These are phyloP conservation scores for Tolypocladium ovalisporum DNA, from an alignment of 2,329 filamentous ascomycete species.

Conservation along the genomic window DNA sequence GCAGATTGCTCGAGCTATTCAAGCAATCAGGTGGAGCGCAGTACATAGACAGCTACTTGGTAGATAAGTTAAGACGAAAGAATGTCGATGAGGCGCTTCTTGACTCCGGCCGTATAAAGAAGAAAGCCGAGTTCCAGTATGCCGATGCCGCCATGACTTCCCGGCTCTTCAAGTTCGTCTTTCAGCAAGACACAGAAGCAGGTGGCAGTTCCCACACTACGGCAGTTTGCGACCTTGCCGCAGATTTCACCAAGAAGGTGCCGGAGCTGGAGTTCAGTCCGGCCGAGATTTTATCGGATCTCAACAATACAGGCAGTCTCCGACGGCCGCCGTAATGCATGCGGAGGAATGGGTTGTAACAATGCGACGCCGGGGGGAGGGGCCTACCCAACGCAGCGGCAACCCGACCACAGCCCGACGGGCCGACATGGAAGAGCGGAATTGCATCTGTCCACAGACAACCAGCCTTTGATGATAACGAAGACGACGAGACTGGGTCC, in stretches of 20 bases:
- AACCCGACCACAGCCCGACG: too few species aligned
- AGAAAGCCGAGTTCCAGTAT: conserved; percentile 32
- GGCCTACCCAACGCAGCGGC: too few species aligned
- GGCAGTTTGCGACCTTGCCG: neutral
- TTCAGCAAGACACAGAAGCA: neutral
- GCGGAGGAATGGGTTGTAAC: neutral
- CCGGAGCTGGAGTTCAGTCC: conserved; percentile 36
- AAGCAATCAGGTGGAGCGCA: too few species aligned
- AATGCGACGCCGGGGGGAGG: too few species aligned
- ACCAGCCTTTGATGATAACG: too few species aligned
- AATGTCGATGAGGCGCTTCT: conserved; percentile 11
- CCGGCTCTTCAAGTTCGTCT: neutral
- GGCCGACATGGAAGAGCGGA: too few species aligned
- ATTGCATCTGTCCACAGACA: too few species aligned
- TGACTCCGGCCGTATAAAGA: conserved; percentile 40
- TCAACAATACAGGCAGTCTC: conserved; percentile 1
- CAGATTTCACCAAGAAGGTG: conserved; percentile 25
- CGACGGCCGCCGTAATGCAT: neutral
- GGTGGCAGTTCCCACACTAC: neutral
- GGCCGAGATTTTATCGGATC: conserved; percentile 28
- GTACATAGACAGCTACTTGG: too few species aligned
- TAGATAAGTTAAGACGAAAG: too few species aligned
- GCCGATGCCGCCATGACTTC: neutral
- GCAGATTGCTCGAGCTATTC: too few species aligned
- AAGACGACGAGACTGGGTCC: too few species aligned